Evolutionary conservation across 2,329 filamentous ascomycete species (phyloP).

Genomic region (Aureobasidium uvarum): DNA sequence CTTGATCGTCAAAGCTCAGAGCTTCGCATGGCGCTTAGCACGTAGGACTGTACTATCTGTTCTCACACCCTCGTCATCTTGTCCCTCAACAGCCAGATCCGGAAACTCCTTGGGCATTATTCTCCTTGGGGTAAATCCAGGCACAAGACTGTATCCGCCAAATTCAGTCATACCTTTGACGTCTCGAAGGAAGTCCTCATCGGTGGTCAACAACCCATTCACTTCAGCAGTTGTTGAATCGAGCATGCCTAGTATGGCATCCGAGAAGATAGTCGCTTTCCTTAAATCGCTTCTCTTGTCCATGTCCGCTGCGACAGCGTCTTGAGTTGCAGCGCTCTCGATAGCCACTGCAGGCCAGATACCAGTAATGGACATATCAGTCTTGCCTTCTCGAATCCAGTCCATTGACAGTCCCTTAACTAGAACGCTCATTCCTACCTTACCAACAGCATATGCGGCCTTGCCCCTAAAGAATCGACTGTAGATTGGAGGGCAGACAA

Average conservation of each 20-base stretch:
- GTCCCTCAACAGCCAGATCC: constrained; percentile 68
- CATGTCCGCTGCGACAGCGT: constrained; percentile 43
- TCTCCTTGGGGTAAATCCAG: constrained; percentile 62
- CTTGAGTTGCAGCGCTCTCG: constrained; percentile 69
- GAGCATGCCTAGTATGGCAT: constrained; percentile 73
- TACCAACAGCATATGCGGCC: constrained; percentile 75
- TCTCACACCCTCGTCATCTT: constrained; percentile 73
- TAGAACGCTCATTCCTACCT: constrained; percentile 77
- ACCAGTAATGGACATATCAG: constrained; percentile 72
- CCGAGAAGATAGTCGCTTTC: constrained; percentile 66
- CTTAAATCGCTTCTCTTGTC: constrained; percentile 20
- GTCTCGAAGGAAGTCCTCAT: constrained; percentile 75
- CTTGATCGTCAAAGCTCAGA: not conserved
- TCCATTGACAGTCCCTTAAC: constrained; percentile 83
- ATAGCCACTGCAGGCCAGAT: constrained; percentile 80
- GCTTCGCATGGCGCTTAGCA: constrained; percentile 27
- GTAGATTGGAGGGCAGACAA: constrained; percentile 83
- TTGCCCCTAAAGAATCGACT: constrained; percentile 82
- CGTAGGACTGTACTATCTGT: constrained; percentile 60
- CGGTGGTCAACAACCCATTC: constrained; percentile 70
- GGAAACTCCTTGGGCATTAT: constrained; percentile 76
- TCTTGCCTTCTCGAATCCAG: constrained; percentile 63
- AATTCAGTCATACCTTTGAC: constrained; percentile 68
- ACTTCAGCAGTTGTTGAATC: constrained; percentile 58
- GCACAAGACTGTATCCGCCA: constrained; percentile 66